These are phyloP conservation scores for Collybiopsis luxurians DNA, from an alignment of 768 basidiomycete genomes.

Conservation along the genomic window DNA sequence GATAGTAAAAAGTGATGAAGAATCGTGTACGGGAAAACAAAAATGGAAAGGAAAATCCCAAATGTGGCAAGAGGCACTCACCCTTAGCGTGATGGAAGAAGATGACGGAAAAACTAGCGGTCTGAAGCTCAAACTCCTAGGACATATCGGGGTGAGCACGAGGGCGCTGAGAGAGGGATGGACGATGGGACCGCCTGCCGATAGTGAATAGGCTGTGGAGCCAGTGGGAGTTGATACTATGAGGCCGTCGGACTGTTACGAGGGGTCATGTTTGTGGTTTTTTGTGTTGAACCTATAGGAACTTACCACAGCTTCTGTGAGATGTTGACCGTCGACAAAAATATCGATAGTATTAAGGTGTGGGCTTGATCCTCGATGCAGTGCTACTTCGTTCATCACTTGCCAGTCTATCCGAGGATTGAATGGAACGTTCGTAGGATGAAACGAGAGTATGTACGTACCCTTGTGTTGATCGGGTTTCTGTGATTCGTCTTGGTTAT, in stretches of 20 bases:
- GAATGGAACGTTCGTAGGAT: background rate
- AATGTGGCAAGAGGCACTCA: constrained; percentile 29
- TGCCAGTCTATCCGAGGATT: constrained; percentile 68
- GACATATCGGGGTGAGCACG: constrained; percentile 94
- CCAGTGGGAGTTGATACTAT: constrained; percentile 96
- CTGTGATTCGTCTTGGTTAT: constrained; percentile 54
- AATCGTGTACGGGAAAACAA: background rate
- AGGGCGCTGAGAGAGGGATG: constrained; percentile 89
- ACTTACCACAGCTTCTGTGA: constrained; percentile 93
- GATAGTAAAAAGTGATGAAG: background rate
- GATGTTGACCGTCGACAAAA: constrained; percentile 90
- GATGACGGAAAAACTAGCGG: constrained; percentile 88
- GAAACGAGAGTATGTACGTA: constrained; percentile 24
- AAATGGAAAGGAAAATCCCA: background rate
- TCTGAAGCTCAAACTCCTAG: constrained; percentile 87
- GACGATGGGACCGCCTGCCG: constrained; percentile 94
- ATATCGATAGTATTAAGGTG: constrained; percentile 94
- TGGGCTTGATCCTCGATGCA: constrained; percentile 89
- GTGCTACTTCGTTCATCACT: constrained; percentile 95
- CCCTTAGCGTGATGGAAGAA: constrained; percentile 70
- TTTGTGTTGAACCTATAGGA: constrained; percentile 2
- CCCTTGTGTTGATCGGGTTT: constrained; percentile 60
- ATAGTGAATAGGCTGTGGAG: constrained; percentile 94
- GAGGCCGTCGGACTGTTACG: constrained; percentile 79
- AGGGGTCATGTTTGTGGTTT: constrained; percentile 8